Evolutionary conservation across 2,329 filamentous ascomycete species (phyloP).

Genomic region (Tothia fuscella): DNA sequence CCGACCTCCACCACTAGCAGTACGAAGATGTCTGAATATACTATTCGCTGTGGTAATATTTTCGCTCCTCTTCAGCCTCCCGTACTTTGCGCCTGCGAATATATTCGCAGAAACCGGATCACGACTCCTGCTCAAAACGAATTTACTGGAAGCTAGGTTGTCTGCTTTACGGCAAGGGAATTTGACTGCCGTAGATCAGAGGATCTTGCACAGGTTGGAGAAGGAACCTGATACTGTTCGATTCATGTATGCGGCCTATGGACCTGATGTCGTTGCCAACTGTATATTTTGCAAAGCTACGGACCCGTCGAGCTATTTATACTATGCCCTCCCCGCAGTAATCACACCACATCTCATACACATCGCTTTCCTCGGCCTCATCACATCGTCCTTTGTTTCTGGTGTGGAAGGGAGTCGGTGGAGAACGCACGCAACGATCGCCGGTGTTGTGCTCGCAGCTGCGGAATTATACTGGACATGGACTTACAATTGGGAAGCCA

Average conservation of each 20-base stretch:
- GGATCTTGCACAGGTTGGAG: conserved; percentile 54
- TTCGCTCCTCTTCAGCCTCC: conserved; percentile 51
- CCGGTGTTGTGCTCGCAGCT: conserved; percentile 44
- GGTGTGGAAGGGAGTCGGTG: conserved; percentile 54
- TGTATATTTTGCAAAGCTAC: conserved; percentile 78
- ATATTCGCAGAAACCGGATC: conserved; percentile 68
- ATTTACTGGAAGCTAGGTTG: conserved; percentile 73
- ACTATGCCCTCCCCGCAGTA: conserved; percentile 67
- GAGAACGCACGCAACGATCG: conserved; percentile 57
- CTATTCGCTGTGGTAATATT: conserved; percentile 43
- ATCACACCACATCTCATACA: conserved; percentile 71
- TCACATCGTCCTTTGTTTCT: conserved; percentile 56
- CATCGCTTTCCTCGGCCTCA: conserved; percentile 56
- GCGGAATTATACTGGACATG: conserved; percentile 55
- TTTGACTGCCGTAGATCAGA: conserved; percentile 49
- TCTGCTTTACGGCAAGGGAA: conserved; percentile 40
- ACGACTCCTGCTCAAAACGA: conserved; percentile 72
- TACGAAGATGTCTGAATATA: conserved; percentile 47
- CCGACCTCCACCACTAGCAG: conserved; percentile 42
- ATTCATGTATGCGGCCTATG: conserved; percentile 73
- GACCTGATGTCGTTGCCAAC: conserved; percentile 57
- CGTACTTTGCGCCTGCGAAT: conserved; percentile 62
- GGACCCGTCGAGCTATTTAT: conserved; percentile 57
- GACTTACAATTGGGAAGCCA: conserved; percentile 53
- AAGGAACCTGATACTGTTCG: conserved; percentile 6